phyloP scores from a whole-genome alignment of 805 yeast genomes.

The Saturnispora galanensis region DNA sequence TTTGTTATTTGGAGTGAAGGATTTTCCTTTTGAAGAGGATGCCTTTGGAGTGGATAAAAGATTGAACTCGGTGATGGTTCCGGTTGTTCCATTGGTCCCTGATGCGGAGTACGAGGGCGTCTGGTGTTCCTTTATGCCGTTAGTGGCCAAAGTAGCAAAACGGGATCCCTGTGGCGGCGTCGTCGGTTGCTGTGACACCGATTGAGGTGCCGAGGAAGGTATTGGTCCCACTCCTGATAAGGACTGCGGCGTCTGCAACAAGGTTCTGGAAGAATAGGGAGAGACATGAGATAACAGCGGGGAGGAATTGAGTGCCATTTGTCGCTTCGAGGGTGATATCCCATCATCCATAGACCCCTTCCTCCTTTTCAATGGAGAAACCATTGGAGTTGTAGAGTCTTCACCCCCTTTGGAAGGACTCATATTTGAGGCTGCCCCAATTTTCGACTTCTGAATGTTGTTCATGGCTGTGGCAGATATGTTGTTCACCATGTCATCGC shows the following conservation, averaged over 20 bases:
- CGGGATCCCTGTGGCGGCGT: slow-evolving; percentile 22
- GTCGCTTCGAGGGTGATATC: slow-evolving; percentile 22
- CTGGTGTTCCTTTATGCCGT: not conserved
- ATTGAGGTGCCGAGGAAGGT: slow-evolving; percentile 9
- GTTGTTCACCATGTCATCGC: slow-evolving; percentile 11
- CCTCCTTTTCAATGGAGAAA: slow-evolving; percentile 24
- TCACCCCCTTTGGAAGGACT: not conserved
- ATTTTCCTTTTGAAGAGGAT: slow-evolving; percentile 19
- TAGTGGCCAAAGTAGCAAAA: not conserved
- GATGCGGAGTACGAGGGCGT: not conserved
- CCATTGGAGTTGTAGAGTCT: slow-evolving; percentile 8
- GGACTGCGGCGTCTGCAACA: slow-evolving; percentile 15
- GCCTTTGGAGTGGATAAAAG: slow-evolving; percentile 27
- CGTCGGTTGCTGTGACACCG: slow-evolving; percentile 19
- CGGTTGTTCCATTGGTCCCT: too few relatives aligned
- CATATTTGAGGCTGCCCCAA: not conserved
- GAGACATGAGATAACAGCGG: slow-evolving; percentile 20
- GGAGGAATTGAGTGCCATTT: slow-evolving; percentile 22
- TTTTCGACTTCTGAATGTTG: slow-evolving; percentile 11
- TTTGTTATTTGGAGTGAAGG: not conserved
- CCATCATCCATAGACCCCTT: slow-evolving; percentile 12
- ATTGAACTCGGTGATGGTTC: not conserved
- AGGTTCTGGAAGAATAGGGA: slow-evolving; percentile 14
- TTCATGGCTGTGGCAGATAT: slow-evolving; percentile 16
- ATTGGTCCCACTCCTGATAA: slow-evolving; percentile 7